Percentiles rank a stretch among this genome's conserved stretches.
These are phyloP conservation scores for Phycomyces nitens DNA, from an alignment of 192 early-diverging fungal genomes.

Conservation along the genomic window DNA sequence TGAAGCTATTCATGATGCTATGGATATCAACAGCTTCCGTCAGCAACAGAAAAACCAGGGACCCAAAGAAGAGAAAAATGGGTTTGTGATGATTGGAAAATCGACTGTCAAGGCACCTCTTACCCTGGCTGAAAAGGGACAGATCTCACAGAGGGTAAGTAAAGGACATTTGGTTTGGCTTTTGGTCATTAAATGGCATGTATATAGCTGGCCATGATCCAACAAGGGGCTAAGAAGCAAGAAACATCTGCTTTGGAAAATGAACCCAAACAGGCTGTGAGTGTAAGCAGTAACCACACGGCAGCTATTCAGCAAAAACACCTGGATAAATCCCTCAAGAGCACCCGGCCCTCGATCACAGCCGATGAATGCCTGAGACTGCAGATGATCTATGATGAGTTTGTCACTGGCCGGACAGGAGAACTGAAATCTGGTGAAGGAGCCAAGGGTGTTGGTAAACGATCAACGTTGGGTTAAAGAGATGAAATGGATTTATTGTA, in stretches of 20 bases:
- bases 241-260: conserved; percentile 14
- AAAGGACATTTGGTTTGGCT: neutral
- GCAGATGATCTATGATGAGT: conserved; percentile 56
- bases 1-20: conserved; percentile 77
- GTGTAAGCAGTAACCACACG: conserved; percentile 20
- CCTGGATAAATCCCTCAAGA: conserved; percentile 53
- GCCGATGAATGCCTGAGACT: conserved; percentile 52
- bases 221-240: conserved; percentile 17
- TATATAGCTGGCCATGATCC: conserved; percentile 24
- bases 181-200: neutral
- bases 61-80: conserved; percentile 29
- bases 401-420: conserved; percentile 56
- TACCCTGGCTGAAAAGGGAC: conserved; percentile 49
- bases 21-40: conserved; percentile 48
- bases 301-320: conserved; percentile 39
- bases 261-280: conserved; percentile 20
- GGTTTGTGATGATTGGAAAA: conserved; percentile 39
- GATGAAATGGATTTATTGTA: neutral
- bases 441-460: conserved; percentile 39
- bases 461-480: conserved; percentile 33
- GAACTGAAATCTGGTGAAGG: conserved; percentile 53
- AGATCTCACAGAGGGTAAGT: conserved; percentile 51
- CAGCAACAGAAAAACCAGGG: conserved; percentile 27
- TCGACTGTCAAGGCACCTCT: conserved; percentile 35
- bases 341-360: conserved; percentile 63